Percentiles rank a stretch among this genome's conserved stretches.
These are phyloP conservation scores for Aspergillus jensenii DNA, from an alignment of 2,329 filamentous ascomycete species.

Conservation along the genomic window DNA sequence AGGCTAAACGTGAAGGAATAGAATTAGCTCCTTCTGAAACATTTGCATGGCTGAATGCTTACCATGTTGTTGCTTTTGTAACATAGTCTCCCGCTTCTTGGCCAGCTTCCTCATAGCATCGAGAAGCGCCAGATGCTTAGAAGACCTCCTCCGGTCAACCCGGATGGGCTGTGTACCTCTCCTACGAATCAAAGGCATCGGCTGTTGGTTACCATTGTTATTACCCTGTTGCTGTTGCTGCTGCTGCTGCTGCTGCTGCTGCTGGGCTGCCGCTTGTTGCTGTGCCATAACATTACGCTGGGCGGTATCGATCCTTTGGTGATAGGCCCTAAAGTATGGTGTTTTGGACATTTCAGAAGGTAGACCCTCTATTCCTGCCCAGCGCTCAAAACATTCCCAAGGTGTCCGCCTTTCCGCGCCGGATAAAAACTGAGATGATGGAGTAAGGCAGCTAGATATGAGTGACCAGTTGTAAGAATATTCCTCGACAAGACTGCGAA, in stretches of 20 bases:
- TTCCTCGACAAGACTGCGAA: conserved; percentile 80
- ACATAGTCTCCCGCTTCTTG: conserved; percentile 83
- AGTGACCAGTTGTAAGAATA: conserved; percentile 98
- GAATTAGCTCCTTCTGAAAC: conserved; percentile 3
- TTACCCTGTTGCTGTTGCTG: conserved; percentile 33
- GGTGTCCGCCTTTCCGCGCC: conserved; percentile 87
- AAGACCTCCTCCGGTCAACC: conserved; percentile 82
- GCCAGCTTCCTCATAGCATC: conserved; percentile 94
- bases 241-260: conserved; percentile 50
- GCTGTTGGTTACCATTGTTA: conserved; percentile 39
- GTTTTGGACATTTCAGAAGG: conserved; percentile 94
- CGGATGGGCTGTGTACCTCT: conserved; percentile 74
- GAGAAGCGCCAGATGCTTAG: conserved; percentile 82
- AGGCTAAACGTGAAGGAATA: conserved; percentile 42
- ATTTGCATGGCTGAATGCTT: conserved; percentile 18
- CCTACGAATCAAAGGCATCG: conserved; percentile 60
- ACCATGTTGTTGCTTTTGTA: conserved; percentile 84
- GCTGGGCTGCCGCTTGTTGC: conserved; percentile 54
- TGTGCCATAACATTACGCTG: conserved; percentile 59
- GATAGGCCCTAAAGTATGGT: conserved; percentile 83
- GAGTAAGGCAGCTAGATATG: conserved; percentile 76
- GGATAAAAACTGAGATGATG: conserved; percentile 75
- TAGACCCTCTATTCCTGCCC: conserved; percentile 87
- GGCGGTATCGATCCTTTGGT: conserved; percentile 62
- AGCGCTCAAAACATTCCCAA: conserved; percentile 98